Conservation (phyloP, 1,284 basidiomycete genomes). For the Mycosarcoma mackinlayi region DNA sequence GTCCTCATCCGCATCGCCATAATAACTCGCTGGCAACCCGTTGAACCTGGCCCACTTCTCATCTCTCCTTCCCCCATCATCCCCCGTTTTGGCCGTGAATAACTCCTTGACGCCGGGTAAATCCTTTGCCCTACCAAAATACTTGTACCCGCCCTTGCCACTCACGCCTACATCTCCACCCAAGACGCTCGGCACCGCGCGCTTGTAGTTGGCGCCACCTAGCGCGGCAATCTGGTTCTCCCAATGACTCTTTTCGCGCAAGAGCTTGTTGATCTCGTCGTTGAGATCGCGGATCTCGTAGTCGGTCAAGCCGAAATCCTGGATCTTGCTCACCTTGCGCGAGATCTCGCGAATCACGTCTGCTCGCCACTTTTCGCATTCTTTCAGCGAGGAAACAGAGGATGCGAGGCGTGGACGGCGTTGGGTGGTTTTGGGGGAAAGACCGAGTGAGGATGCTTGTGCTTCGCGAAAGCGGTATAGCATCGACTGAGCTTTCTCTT, state of each 20-base stretch:
- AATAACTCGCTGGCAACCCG: conserved; percentile 87
- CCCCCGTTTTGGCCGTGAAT: conserved; percentile 79
- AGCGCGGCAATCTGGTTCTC: conserved; percentile 95
- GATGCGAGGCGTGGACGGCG: conserved; percentile 89
- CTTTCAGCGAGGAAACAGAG: conserved; percentile 86
- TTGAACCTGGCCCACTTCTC: conserved; percentile 88
- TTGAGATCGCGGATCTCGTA: conserved; percentile 96
- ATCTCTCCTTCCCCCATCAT: conserved; percentile 78
- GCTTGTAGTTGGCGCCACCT: conserved; percentile 94
- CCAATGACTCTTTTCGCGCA: conserved; percentile 96
- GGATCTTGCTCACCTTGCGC: conserved; percentile 95
- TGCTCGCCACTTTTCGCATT: conserved; percentile 94
- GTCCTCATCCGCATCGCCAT: conserved; percentile 88
- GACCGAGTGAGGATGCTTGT: conserved; percentile 92
- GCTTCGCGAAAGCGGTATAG: conserved; percentile 97
- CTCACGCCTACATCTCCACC: conserved; percentile 92
- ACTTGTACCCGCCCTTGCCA: conserved; percentile 92
- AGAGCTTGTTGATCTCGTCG: conserved; percentile 95
- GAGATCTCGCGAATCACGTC: conserved; percentile 94
- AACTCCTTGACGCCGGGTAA: conserved; percentile 94
- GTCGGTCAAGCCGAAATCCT: conserved; percentile 91
- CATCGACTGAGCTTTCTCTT: conserved; percentile 77
- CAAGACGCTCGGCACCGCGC: conserved; percentile 87
- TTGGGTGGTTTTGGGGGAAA: conserved; percentile 78
- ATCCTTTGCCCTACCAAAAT: conserved; percentile 96